phyloP scores from a whole-genome alignment of 352 stramenopile genomes.

The Phytophthora litchii region DNA sequence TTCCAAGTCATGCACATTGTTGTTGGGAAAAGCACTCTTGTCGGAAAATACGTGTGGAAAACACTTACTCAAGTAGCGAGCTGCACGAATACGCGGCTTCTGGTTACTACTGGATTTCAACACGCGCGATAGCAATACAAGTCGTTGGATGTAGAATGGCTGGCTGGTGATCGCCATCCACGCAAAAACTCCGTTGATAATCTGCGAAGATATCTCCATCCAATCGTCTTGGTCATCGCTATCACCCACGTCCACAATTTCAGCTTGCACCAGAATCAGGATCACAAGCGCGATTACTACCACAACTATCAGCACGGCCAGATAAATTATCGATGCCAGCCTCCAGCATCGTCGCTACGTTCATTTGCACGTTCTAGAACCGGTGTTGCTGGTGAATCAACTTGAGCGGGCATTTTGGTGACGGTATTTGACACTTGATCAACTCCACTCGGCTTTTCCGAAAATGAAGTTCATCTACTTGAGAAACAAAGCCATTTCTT shows the following conservation, averaged over 20 bases:
- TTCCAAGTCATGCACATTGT: not conserved
- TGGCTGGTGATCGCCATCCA: constrained; percentile 5
- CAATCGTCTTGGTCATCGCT: constrained; percentile 1
- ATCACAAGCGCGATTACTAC: not conserved
- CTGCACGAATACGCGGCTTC: not conserved
- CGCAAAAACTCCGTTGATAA: constrained; percentile 11
- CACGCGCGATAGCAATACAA: constrained; percentile 5
- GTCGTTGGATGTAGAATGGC: constrained; percentile 4
- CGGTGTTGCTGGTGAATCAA: not conserved
- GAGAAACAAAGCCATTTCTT: too few relatives aligned
- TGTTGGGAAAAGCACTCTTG: not conserved
- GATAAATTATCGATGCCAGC: not conserved
- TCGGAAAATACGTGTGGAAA: constrained; percentile 5
- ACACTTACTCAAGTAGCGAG: not conserved
- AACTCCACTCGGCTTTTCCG: not conserved
- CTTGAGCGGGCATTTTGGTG: constrained; percentile 3
- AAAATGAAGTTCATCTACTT: constrained; percentile 5
- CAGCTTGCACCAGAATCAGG: not conserved
- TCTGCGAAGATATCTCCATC: constrained; percentile 8
- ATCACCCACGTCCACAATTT: constrained; percentile 4
- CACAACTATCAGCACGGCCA: not conserved
- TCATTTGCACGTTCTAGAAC: constrained; percentile 9
- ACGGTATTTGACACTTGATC: not conserved
- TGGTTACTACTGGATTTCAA: not conserved
- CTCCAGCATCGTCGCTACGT: not conserved